Evolutionary conservation across 495 filamentous ascomycete species (phyloP).

Genomic region (Aspergillus coremiiformis): DNA sequence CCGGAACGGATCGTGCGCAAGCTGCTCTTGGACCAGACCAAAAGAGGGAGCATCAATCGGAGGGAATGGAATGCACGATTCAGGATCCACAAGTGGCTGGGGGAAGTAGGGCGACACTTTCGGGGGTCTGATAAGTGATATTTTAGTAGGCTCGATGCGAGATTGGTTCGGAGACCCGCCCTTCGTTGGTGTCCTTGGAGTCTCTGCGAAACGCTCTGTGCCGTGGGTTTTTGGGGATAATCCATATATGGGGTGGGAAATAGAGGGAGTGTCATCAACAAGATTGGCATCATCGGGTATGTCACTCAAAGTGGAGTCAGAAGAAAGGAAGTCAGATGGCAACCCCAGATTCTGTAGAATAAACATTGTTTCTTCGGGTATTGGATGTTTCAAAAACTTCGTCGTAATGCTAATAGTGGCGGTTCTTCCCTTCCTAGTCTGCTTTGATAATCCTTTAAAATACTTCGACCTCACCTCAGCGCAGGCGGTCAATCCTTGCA

Average conservation of each 20-base stretch:
- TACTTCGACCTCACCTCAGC: slow-evolving; percentile 42
- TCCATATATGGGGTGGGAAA: not conserved
- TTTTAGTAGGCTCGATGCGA: slow-evolving; percentile 1
- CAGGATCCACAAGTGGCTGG: slow-evolving; percentile 32
- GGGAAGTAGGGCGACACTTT: slow-evolving; percentile 45
- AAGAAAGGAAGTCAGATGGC: slow-evolving; percentile 19
- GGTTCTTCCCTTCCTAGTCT: not conserved
- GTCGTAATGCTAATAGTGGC: not conserved
- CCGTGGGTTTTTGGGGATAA: not conserved
- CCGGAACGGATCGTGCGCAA: slow-evolving; percentile 61
- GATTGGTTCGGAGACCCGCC: not conserved
- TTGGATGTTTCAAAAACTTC: not conserved
- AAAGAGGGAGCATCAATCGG: slow-evolving; percentile 54
- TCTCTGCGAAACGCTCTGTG: not conserved
- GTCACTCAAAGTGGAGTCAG: slow-evolving; percentile 31
- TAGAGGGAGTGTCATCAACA: slow-evolving; percentile 5
- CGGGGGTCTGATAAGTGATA: slow-evolving; percentile 16
- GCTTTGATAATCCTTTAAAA: slow-evolving; percentile 15
- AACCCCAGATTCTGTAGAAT: slow-evolving; percentile 13
- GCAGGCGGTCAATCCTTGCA: slow-evolving; percentile 25
- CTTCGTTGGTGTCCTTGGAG: slow-evolving; percentile 2
- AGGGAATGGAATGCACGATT: slow-evolving; percentile 66
- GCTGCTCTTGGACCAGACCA: slow-evolving; percentile 77
- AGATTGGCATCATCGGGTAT: slow-evolving; percentile 22
- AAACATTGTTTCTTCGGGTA: slow-evolving; percentile 11